phyloP scores from a whole-genome alignment of 2,329 filamentous ascomycete genomes.

The Alternaria brassicae region DNA sequence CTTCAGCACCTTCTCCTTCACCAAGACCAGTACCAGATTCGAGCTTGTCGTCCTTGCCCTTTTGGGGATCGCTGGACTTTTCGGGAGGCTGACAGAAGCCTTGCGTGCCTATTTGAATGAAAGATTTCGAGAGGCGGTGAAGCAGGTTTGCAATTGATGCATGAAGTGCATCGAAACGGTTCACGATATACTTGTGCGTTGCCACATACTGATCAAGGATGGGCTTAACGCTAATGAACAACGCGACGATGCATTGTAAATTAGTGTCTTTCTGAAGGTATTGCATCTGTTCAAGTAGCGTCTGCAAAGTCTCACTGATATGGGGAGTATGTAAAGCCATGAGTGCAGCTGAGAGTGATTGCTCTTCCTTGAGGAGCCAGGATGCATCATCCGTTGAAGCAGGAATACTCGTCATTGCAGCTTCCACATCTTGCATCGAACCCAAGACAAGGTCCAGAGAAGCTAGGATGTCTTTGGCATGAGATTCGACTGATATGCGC shows the following conservation, averaged over 20 bases:
- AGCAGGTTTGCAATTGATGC: conserved; percentile 75
- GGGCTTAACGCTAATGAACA: conserved; percentile 70
- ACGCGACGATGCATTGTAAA: conserved; percentile 59
- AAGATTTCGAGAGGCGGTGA: conserved; percentile 76
- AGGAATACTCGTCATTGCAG: conserved; percentile 63
- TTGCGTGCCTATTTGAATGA: conserved; percentile 78
- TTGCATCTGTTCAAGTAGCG: conserved; percentile 57
- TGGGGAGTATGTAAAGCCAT: conserved; percentile 66
- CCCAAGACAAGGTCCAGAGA: conserved; percentile 80
- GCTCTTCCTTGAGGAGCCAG: conserved; percentile 66
- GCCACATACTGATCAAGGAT: conserved; percentile 76
- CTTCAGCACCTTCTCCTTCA: conserved; percentile 92
- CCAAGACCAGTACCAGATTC: conserved; percentile 93
- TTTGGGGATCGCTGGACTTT: conserved; percentile 69
- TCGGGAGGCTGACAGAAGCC: conserved; percentile 93
- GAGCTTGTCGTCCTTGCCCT: conserved; percentile 76
- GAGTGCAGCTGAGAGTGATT: conserved; percentile 53
- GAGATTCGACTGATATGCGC: conserved; percentile 45
- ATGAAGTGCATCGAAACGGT: conserved; percentile 70
- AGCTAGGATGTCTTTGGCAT: conserved; percentile 66
- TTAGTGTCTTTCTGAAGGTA: conserved; percentile 49
- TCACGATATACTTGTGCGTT: conserved; percentile 66
- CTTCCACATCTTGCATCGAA: conserved; percentile 75
- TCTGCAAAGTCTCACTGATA: conserved; percentile 58
- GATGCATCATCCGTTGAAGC: conserved; percentile 65